Evolutionary conservation across 2,329 filamentous ascomycete genomes (phyloP), one percentile per base, ranked within the genome.

Genomic region (Exophiala sp.): DNA sequence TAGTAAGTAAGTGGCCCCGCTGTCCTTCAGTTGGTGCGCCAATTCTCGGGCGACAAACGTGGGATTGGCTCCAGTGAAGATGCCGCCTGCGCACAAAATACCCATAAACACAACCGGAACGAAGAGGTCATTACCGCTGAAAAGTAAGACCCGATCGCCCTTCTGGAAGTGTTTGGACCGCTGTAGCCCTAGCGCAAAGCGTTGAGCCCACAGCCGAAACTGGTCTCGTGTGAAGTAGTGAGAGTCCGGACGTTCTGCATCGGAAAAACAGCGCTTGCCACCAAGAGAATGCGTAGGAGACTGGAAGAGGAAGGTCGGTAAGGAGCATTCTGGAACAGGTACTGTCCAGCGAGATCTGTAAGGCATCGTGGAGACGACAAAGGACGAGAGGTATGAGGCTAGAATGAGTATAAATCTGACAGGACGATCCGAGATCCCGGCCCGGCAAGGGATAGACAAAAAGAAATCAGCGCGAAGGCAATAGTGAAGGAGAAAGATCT

Each of bases 31-130:
- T 64, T 89, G 86, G 64, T 86, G 81, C 2, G 80, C 81, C 38
- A 90, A 68, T 65, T 89, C 85, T n/a, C 83, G 71, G 0, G 77
- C 70, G 1, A 84, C 79, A 55, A 81, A 86, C 2, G 70, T 73
- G 0, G 82, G 82, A 55, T 86, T 86, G 2, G 82, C 82, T 23
- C 83, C 85, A 0, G 80, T 85, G 66, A 88, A 88, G 43, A 88
- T 70, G 5, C 83, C 84, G 5, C 83, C 83, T 0, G 85, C 83
- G 77, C 86, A 86, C 40, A 87, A 71, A 10, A 83, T 72, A 21
- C 85, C 85, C 65, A 86, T 72, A 44, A 88, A 78, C 2, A 86
- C 69, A 0, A 76, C 69, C 0, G 85, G 81, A 59, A 82, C 85
- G 68, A 82, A 85, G 18, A 88, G 67, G 55, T 75, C 82, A 68